These are phyloP conservation scores for Maudiozyma serrabonitensis DNA, from an alignment of 805 yeast genomes.

Conservation along the genomic window DNA sequence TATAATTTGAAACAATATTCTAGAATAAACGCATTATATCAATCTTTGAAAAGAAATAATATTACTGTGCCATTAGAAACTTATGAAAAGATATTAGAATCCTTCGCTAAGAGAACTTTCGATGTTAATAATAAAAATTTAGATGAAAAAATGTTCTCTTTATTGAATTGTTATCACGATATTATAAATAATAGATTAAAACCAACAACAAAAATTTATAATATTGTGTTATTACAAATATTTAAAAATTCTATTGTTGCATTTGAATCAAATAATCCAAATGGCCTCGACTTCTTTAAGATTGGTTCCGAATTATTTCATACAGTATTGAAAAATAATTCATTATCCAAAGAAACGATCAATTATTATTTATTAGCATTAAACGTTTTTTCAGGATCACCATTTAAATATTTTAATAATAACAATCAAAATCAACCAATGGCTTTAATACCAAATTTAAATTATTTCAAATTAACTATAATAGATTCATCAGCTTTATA, in stretches of 20 bases:
- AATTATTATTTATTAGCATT: slow-evolving; percentile 40
- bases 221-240: slow-evolving; percentile 41
- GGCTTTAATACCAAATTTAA: slow-evolving; percentile 5
- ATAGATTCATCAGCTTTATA: slow-evolving; percentile 14
- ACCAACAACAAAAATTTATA: slow-evolving; percentile 49
- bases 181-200: slow-evolving; percentile 43
- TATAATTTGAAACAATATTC: slow-evolving; percentile 24
- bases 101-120: slow-evolving; percentile 42
- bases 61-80: slow-evolving; percentile 41
- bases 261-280: slow-evolving; percentile 29
- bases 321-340: slow-evolving; percentile 35
- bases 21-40: slow-evolving; percentile 32
- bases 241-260: slow-evolving; percentile 41
- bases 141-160: slow-evolving; percentile 51
- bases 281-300: slow-evolving; percentile 39
- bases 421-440: background rate
- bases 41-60: slow-evolving; percentile 33
- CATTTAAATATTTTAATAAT: slow-evolving; percentile 8
- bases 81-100: slow-evolving; percentile 46
- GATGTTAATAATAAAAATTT: slow-evolving; percentile 43
- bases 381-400: slow-evolving; percentile 31
- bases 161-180: slow-evolving; percentile 62
- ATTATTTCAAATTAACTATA: slow-evolving; percentile 1
- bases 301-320: slow-evolving; percentile 41
- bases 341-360: slow-evolving; percentile 33